A percentile compares a stretch with the other conserved stretches of the same genome.
Conservation (phyloP, 192 early-diverging fungal species). For the Gigaspora rosea region DNA sequence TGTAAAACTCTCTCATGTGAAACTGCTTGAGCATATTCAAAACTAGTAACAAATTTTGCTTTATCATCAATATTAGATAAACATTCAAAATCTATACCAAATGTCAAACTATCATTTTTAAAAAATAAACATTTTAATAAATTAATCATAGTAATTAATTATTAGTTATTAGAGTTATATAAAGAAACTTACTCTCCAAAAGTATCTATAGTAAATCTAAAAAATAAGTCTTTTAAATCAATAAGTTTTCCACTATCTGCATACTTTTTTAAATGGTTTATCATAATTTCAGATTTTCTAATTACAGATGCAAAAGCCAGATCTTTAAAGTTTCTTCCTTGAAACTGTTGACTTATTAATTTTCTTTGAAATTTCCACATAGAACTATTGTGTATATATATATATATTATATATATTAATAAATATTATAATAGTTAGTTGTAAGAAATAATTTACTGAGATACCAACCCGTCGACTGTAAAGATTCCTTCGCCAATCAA, state of each 20-base stretch:
- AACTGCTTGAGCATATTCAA: constrained; percentile 51
- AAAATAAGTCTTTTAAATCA: constrained; percentile 42
- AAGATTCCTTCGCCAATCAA: constrained; percentile 47
- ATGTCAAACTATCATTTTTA: constrained; percentile 35
- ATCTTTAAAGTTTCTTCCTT: constrained; percentile 18
- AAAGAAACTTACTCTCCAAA: constrained; percentile 44
- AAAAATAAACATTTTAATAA: background rate
- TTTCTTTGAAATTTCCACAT: constrained; percentile 25
- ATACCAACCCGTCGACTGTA: constrained; percentile 35
- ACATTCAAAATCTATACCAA: constrained; percentile 38
- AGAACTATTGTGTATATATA: no score
- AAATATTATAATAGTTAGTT: background rate
- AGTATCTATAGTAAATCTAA: constrained; percentile 43
- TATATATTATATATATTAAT: background rate
- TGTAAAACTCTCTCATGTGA: constrained; percentile 40
- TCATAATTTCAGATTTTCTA: background rate
- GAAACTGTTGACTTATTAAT: constrained; percentile 2
- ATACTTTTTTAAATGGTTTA: constrained; percentile 8
- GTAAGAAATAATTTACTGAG: background rate
- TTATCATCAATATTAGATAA: constrained; percentile 33
- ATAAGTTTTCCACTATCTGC: constrained; percentile 37
- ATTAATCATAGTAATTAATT: no score
- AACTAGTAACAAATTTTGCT: constrained; percentile 48
- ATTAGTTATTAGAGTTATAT: background rate
- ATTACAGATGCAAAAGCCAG: background rate